These are phyloP conservation scores for Ophidiomyces ophidiicola DNA, from an alignment of 2,329 filamentous ascomycete genomes.

Conservation along the genomic window DNA sequence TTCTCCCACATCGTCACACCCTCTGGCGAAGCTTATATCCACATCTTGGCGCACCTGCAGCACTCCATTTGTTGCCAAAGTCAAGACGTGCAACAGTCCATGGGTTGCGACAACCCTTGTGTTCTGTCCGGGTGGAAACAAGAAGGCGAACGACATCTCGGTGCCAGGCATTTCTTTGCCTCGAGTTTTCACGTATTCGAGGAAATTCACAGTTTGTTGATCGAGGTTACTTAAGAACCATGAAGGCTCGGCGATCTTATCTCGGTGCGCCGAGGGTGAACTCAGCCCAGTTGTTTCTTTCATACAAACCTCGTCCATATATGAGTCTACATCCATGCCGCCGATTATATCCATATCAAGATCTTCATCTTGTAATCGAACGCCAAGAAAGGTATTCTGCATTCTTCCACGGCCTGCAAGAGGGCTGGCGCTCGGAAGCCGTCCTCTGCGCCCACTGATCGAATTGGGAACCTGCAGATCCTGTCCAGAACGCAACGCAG, in stretches of 20 bases:
- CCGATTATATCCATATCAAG: constrained; percentile 13
- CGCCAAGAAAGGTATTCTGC: background rate
- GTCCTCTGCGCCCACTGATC: constrained; percentile 29
- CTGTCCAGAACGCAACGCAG: constrained; percentile 16
- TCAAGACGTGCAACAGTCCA: constrained; percentile 62
- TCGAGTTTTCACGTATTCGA: constrained; percentile 44
- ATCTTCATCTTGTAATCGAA: constrained; percentile 9
- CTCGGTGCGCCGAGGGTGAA: background rate
- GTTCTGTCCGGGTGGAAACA: constrained; percentile 50
- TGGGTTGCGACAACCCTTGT: constrained; percentile 55
- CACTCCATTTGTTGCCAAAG: constrained; percentile 53
- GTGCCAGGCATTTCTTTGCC: constrained; percentile 28
- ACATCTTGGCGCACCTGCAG: constrained; percentile 51
- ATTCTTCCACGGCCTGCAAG: constrained; percentile 41
- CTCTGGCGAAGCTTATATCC: constrained; percentile 1
- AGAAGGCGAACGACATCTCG: constrained; percentile 51
- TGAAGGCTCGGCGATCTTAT: constrained; percentile 21
- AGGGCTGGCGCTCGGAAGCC: constrained; percentile 49
- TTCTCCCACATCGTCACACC: constrained; percentile 11
- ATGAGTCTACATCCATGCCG: constrained; percentile 18
- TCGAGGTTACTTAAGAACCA: constrained; percentile 44
- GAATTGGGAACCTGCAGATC: constrained; percentile 14
- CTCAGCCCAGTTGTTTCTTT: constrained; percentile 17
- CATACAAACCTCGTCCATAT: constrained; percentile 20
- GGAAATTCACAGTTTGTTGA: constrained; percentile 50